Percentiles rank a stretch among this genome's conserved stretches.
Conservation (phyloP, 2,329 filamentous ascomycete genomes). For the Trichophyton schoenleinii region DNA sequence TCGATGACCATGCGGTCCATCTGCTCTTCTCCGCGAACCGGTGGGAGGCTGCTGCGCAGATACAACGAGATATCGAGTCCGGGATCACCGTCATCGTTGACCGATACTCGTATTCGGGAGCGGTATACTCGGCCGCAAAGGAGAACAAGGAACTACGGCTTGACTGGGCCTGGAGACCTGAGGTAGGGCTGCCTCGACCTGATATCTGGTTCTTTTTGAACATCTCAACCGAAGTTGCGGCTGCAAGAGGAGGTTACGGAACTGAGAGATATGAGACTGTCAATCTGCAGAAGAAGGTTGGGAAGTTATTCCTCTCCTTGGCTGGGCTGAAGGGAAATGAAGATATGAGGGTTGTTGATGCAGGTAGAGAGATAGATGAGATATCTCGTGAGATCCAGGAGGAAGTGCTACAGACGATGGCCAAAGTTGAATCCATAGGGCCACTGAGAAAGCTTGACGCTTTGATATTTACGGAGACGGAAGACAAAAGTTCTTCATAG, state of each 20-base stretch:
- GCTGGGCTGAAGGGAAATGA: slow-evolving; percentile 37
- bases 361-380: slow-evolving; percentile 38
- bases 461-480: slow-evolving; percentile 14
- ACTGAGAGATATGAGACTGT: slow-evolving; percentile 77
- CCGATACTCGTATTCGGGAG: slow-evolving; percentile 88
- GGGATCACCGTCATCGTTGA: slow-evolving; percentile 75
- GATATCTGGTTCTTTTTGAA: slow-evolving; percentile 83
- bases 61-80: slow-evolving; percentile 39
- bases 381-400: slow-evolving; percentile 35
- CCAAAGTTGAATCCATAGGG: slow-evolving; percentile 23
- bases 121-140: slow-evolving; percentile 87
- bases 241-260: slow-evolving; percentile 72
- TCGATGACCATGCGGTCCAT: slow-evolving; percentile 83
- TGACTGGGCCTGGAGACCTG: slow-evolving; percentile 70
- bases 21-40: slow-evolving; percentile 82
- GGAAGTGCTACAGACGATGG: slow-evolving; percentile 20
- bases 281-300: slow-evolving; percentile 68
- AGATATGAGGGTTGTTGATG: slow-evolving; percentile 45
- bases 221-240: slow-evolving; percentile 59
- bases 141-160: slow-evolving; percentile 56
- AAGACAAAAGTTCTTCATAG: not conserved
- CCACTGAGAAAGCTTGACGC: slow-evolving; percentile 25
- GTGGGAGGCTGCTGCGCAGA: slow-evolving; percentile 53
- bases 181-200: slow-evolving; percentile 73
- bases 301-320: slow-evolving; percentile 55